Base-by-base conservation (phyloP, 1,284 basidiomycete species). In the Sanghuangporus weigelae region DNA sequence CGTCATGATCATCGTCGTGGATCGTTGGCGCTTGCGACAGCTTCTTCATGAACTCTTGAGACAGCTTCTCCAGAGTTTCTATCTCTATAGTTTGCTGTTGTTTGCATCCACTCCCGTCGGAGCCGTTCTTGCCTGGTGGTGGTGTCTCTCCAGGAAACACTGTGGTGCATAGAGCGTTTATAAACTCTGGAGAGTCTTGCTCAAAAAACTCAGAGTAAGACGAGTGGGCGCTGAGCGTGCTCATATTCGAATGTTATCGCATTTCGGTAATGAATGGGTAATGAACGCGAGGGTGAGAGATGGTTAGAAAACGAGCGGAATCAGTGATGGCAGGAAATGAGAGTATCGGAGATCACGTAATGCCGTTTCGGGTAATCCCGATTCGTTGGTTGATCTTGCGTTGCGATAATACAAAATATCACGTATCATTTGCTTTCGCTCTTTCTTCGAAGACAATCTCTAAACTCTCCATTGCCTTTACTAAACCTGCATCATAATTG, bases 161-260 rank as follows among this genome's bases (percentile, higher is more conserved):
- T 0, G 77, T 72, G n/a, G 73, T 74, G 40, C 72, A 70, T 23
- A 88, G 75, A 7, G 81, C 82, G 56, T 80, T 74, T 19, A 87
- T 69, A 64, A 86, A 86, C 11, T 78, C 77, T 4, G 83, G 75
- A 66, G 86, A 82, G 57, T 87, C 82, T 42, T 81, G 75, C 49
- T 80, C 81, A 67, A 80, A 86, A 35, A 60, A 12, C 14, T 60
- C 53, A 11, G 63, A 64, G 21, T 49, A 64, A 31, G 63, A 64
- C 1, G 63, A 55, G 8, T 49, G 38, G 10, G 58, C 57, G 39
- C 58, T 54, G 53, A 64, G 63, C 39, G 53, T 46, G 42, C 48
- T 35, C 63, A 64, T 64, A 6, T n/a, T 16, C 36, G 16, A 21
- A 56, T 23, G n/a, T 55, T 50, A 62, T 56, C 54, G 42, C 57